A percentile compares a stretch with the other conserved stretches of the same genome.
phyloP scores from a whole-genome alignment of 1,139 yeast genomes.

The Debaryomyces sp. region DNA sequence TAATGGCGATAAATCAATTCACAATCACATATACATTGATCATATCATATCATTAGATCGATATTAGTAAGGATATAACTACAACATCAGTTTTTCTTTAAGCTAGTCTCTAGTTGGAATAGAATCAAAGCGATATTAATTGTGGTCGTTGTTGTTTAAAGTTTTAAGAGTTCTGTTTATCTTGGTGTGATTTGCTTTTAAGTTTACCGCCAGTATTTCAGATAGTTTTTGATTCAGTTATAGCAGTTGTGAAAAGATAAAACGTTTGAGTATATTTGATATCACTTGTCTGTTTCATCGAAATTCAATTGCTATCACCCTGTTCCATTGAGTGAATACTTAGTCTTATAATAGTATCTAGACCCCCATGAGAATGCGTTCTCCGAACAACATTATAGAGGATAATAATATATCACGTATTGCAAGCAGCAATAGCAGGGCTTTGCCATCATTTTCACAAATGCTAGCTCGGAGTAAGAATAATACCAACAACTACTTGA shows the following conservation, averaged over 20 bases:
- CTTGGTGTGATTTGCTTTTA: conserved; percentile 4
- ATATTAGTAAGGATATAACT: conserved; percentile 1
- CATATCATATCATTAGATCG: neutral
- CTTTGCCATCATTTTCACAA: conserved; percentile 9
- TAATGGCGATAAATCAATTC: conserved; percentile 7
- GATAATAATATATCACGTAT: conserved; percentile 12
- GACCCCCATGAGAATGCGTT: conserved; percentile 25
- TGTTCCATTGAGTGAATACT: neutral
- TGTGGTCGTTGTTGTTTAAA: neutral
- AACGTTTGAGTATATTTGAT: neutral
- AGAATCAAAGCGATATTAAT: neutral
- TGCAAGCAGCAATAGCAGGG: conserved; percentile 7
- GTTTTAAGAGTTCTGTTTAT: neutral
- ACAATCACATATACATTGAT: conserved; percentile 3
- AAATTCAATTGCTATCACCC: neutral
- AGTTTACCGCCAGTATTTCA: conserved; percentile 1
- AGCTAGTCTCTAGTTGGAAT: neutral
- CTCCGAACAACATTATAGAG: conserved; percentile 33
- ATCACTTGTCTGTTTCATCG: neutral
- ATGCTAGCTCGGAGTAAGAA: conserved; percentile 4
- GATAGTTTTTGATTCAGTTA: neutral
- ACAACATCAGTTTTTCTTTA: neutral
- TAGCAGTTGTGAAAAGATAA: neutral
- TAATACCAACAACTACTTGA: neutral
- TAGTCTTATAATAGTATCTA: neutral